Conservation (phyloP, 2,329 filamentous ascomycete genomes). For the Gremmenia infestans region DNA sequence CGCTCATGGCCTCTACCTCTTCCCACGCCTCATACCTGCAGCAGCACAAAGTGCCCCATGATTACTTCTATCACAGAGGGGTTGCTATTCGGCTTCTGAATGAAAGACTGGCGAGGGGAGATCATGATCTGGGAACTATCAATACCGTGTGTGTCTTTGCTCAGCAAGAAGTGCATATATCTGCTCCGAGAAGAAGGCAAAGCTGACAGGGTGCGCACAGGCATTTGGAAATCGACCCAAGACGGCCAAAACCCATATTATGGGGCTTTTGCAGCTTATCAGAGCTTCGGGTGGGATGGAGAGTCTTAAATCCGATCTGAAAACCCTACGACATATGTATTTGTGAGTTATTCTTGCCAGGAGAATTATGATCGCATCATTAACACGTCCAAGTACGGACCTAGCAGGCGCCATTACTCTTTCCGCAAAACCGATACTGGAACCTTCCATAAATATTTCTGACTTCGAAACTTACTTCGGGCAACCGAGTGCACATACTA, state of each 20-base stretch:
- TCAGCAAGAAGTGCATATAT: conserved; percentile 19
- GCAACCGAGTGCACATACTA: conserved; percentile 8
- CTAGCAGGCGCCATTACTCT: conserved; percentile 15
- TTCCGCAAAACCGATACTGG: conserved; percentile 10
- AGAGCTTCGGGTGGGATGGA: conserved; percentile 13
- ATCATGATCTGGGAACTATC: conserved; percentile 21
- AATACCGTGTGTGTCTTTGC: conserved; percentile 18
- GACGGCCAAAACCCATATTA: conserved; percentile 13
- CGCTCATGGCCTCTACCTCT: conserved; percentile 15
- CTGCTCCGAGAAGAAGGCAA: neutral
- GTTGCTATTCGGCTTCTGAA: conserved; percentile 19
- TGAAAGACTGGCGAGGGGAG: conserved; percentile 12
- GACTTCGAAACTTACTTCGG: conserved; percentile 16
- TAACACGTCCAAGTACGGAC: conserved; percentile 12
- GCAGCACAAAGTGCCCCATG: conserved; percentile 7
- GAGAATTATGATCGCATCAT: neutral
- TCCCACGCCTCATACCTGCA: conserved; percentile 19
- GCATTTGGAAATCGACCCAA: conserved; percentile 12
- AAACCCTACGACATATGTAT: conserved; percentile 15
- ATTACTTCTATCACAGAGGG: conserved; percentile 18
- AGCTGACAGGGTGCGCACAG: neutral
- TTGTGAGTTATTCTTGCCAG: conserved; percentile 6
- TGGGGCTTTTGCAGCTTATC: conserved; percentile 14
- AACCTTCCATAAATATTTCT: conserved; percentile 7
- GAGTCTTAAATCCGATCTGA: conserved; percentile 7